These are phyloP conservation scores for Halenospora varia DNA, from an alignment of 495 filamentous ascomycete genomes.

Conservation along the genomic window DNA sequence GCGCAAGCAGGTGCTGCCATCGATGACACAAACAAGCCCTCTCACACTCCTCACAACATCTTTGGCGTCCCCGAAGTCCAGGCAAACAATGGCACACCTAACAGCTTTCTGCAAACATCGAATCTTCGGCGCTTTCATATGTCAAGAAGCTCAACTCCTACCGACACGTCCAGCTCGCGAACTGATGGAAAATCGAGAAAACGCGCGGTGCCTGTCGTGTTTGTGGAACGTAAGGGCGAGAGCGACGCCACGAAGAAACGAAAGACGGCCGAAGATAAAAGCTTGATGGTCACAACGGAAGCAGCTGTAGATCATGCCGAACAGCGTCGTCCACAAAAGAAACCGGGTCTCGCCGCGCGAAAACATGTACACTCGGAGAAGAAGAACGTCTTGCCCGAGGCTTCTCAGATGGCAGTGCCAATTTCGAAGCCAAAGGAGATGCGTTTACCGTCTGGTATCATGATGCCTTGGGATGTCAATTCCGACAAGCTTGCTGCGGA, in stretches of 20 bases:
- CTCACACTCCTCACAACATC: too few relatives aligned
- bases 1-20: too few relatives aligned
- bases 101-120: slow-evolving; percentile 4
- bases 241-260: neutral
- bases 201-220: slow-evolving; percentile 35
- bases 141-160: slow-evolving; percentile 31
- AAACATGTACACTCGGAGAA: neutral
- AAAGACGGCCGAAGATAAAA: neutral
- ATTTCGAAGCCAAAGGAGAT: slow-evolving; percentile 3
- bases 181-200: slow-evolving; percentile 29
- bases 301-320: neutral
- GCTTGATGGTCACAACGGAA: neutral
- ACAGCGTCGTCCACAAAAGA: slow-evolving; percentile 11
- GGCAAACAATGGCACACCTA: neutral
- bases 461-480: slow-evolving; percentile 34
- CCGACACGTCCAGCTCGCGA: neutral
- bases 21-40: too few relatives aligned
- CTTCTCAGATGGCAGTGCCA: neutral
- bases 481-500: slow-evolving; percentile 42
- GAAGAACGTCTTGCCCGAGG: neutral
- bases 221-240: slow-evolving; percentile 48
- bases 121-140: slow-evolving; percentile 45
- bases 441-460: slow-evolving; percentile 35
- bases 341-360: slow-evolving; percentile 13
- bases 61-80: neutral